These are phyloP conservation scores for Recurvomyces mirabilis DNA, from an alignment of 495 filamentous ascomycete genomes.

Conservation along the genomic window DNA sequence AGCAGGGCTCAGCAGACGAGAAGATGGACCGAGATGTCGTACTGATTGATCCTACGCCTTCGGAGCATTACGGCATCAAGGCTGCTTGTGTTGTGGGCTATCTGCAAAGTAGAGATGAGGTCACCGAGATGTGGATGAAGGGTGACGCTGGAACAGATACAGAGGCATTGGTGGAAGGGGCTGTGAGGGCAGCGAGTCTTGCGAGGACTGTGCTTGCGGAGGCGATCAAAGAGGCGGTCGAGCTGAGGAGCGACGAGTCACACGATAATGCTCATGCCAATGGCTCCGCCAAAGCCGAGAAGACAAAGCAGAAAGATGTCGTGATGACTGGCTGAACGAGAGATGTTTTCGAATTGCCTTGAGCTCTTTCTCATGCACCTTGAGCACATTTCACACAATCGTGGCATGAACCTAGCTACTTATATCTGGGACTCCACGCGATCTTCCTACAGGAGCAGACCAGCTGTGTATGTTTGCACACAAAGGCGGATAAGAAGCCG, in stretches of 20 bases:
- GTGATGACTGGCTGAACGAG: constrained; percentile 21
- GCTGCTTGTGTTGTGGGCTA: constrained; percentile 87
- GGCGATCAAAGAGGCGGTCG: constrained; percentile 44
- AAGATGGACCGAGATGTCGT: constrained; percentile 40
- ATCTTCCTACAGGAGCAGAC: too few relatives aligned
- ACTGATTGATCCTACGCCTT: constrained; percentile 67
- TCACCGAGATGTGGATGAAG: constrained; percentile 90
- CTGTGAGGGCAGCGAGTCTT: constrained; percentile 51
- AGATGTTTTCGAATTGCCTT: too few relatives aligned
- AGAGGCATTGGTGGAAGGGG: constrained; percentile 49
- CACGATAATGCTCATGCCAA: background rate
- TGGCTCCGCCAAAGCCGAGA: background rate
- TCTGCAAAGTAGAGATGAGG: constrained; percentile 74
- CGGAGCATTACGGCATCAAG: constrained; percentile 63
- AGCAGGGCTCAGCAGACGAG: constrained; percentile 17
- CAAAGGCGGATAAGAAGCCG: too few relatives aligned
- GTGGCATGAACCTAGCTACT: too few relatives aligned
- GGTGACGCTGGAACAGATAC: constrained; percentile 47
- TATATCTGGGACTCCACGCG: too few relatives aligned
- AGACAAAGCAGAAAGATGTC: constrained; percentile 15
- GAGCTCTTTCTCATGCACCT: too few relatives aligned
- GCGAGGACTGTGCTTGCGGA: constrained; percentile 48
- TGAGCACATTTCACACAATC: too few relatives aligned
- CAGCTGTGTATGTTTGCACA: too few relatives aligned
- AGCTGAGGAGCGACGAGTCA: constrained; percentile 20